Base-by-base conservation (phyloP, 202 grass and related monocot genomes). In the Elaeis oleifera region DNA sequence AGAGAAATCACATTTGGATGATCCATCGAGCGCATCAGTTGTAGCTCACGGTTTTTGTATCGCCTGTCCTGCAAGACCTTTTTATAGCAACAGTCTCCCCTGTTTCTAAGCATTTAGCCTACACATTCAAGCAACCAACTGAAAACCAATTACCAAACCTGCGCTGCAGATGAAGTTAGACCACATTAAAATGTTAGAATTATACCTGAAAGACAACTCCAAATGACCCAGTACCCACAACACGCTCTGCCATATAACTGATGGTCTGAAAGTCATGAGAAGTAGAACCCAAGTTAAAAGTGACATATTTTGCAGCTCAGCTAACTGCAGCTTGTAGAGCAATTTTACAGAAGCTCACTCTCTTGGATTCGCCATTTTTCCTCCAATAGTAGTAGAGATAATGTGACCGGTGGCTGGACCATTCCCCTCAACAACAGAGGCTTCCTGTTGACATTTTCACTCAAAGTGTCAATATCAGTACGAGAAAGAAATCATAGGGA, bases 41-140 rank as follows among this genome's bases (percentile, higher is more conserved):
- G 85, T 58, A 95, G 77, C 85, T 95, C 90, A 5, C 85, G 73
- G 57, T 89, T 95, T 76, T 95, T 95, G 80, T 86, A 95, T 3
- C 90, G 82, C 14, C 74, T 64, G 62, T 95, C 90, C 67, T 95
- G 90, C 64, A 95, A 52, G 51, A 89, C 90, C 85, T 89, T 95
- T 95, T 95, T 75, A 95, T 95, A 48, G 90, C 90, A 6, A 95
- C 85, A 0, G 79, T 81, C 70, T 95, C 85, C 39, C 80, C 85
- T 0, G 85, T 86, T 76, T 95, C 90, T 70, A 95, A 64, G 73
- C 85, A 95, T 64, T 89, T 95, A 0, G 85, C 85, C 90, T 95
- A 16, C 14, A 29, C 9, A 59, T 39, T 51, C 16, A 28, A 50
- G 21, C 19, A 52, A 71, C 18, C 36, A 57, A 8, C 3, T 5